Conservation (phyloP, 495 filamentous ascomycete species). For the Bryoglossum gracile region DNA sequence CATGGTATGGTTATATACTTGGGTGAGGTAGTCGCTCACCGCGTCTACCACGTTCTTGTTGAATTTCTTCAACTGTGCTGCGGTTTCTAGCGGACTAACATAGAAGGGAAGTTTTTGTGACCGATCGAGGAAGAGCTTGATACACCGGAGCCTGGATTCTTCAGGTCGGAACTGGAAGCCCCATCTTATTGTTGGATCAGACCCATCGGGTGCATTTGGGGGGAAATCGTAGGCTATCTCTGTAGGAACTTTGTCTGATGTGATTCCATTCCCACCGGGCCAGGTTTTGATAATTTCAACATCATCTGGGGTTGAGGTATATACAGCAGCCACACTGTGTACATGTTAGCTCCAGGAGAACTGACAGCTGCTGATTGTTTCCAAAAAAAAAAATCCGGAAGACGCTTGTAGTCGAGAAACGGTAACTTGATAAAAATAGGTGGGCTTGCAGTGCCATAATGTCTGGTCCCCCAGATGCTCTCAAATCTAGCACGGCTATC, state of each 20-base stretch:
- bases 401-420: no score
- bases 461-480: no score
- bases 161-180: conserved; percentile 73
- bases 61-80: conserved; percentile 59
- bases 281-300: conserved; percentile 76
- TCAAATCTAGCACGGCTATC: no score
- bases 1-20: conserved; percentile 67
- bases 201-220: conserved; percentile 28
- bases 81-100: conserved; percentile 66
- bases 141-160: conserved; percentile 65
- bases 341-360: no score
- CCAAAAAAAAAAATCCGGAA: not conserved
- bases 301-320: conserved; percentile 68
- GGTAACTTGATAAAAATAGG: no score
- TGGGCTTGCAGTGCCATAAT: no score
- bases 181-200: conserved; percentile 50
- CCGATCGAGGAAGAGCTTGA: conserved; percentile 73
- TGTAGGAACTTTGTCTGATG: conserved; percentile 61
- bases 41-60: conserved; percentile 54
- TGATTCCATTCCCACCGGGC: conserved; percentile 69
- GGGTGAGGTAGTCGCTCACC: conserved; percentile 60
- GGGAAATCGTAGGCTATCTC: conserved; percentile 50
- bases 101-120: conserved; percentile 71
- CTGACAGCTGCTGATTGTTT: no score
- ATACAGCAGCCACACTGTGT: conserved; percentile 61